These are phyloP conservation scores for Pterocarpus macrocarpus DNA, from an alignment of 306 rosid species.

Conservation along the genomic window DNA sequence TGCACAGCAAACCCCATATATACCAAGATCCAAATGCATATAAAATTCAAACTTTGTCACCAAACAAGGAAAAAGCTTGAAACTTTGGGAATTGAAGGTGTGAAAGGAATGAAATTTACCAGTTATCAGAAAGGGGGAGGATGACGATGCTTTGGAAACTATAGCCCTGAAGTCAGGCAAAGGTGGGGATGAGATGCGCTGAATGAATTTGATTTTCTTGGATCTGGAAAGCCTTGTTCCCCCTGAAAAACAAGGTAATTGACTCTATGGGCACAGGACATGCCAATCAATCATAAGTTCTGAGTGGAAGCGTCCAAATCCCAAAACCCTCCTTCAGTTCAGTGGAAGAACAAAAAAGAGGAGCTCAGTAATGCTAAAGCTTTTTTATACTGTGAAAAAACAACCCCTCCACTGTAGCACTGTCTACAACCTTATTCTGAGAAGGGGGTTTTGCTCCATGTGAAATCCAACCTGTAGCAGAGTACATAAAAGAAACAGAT, in stretches of 20 bases:
- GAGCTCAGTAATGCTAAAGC: neutral
- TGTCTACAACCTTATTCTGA: conserved; percentile 15
- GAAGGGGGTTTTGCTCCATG: neutral
- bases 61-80: neutral
- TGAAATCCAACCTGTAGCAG: conserved; percentile 38
- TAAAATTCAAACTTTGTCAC: neutral
- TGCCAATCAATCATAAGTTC: conserved; percentile 63
- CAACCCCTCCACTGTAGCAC: neutral
- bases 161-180: conserved; percentile 53
- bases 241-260: conserved; percentile 64
- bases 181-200: conserved; percentile 69
- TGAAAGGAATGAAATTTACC: conserved; percentile 41
- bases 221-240: conserved; percentile 69
- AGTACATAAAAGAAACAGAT: neutral
- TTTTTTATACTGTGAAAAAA: neutral
- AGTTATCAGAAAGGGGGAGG: conserved; percentile 61
- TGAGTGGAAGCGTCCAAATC: conserved; percentile 68
- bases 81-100: neutral
- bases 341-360: neutral
- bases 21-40: neutral
- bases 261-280: conserved; percentile 59
- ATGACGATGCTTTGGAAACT: conserved; percentile 65
- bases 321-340: conserved; percentile 60
- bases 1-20: neutral
- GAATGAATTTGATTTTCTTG: conserved; percentile 74